phyloP scores from a whole-genome alignment of 2,329 filamentous ascomycete species.

The Ophiostoma sp. region DNA sequence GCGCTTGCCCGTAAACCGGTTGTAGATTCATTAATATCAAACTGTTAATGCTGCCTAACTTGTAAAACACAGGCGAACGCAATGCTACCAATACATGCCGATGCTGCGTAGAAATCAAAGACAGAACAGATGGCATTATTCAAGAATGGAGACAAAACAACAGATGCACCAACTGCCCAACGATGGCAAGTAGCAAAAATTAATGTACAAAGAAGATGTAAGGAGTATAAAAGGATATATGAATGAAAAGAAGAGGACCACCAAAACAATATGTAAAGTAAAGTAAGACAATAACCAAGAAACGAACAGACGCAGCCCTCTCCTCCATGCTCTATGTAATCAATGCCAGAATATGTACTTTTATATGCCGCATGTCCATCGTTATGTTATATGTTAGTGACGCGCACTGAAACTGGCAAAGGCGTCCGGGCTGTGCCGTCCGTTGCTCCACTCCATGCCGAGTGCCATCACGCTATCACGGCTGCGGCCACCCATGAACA shows the following conservation, averaged over 20 bases:
- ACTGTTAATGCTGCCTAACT: neutral
- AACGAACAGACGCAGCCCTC: neutral
- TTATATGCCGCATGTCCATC: slow-evolving; percentile 8
- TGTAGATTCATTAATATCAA: neutral
- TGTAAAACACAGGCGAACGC: neutral
- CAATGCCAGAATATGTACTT: slow-evolving; percentile 12
- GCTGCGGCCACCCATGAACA: slow-evolving; percentile 46
- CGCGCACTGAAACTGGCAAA: slow-evolving; percentile 69
- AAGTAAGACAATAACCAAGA: neutral
- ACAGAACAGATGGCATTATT: neutral
- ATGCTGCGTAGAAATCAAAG: neutral
- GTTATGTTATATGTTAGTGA: slow-evolving; percentile 34
- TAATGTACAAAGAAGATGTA: neutral
- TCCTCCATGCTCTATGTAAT: neutral
- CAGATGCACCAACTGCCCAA: neutral
- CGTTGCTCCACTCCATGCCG: slow-evolving; percentile 61
- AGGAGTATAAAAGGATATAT: neutral
- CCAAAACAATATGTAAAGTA: slow-evolving; percentile 13
- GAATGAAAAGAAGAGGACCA: neutral
- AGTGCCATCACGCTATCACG: slow-evolving; percentile 67
- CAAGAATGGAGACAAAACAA: neutral
- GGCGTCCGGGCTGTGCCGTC: slow-evolving; percentile 72
- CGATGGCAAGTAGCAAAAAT: neutral
- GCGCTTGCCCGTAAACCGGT: too few relatives aligned
- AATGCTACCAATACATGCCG: too few relatives aligned